Evolutionary conservation across 1,284 basidiomycete genomes (phyloP), one percentile per base, ranked within the genome.

Genomic region (Puccinia brachypodii): DNA sequence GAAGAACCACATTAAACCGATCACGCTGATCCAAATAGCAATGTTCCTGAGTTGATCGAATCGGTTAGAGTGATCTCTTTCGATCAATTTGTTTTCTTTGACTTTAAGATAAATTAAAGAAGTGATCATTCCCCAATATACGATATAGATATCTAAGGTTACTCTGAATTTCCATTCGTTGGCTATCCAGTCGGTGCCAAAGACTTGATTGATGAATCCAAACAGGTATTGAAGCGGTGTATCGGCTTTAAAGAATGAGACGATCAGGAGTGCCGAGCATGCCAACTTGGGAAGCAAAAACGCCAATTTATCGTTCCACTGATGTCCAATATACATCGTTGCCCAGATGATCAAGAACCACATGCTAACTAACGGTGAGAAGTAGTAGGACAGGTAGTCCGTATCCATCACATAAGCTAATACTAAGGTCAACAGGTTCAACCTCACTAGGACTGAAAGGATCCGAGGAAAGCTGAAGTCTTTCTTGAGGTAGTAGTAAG

Each of bases 401-500:
- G 93, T 94, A 88, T 95, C 91, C 94, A 96, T 95, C 74, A 91
- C 90, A 87, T 95, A 96, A 8, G 92, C 92, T 60, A 96, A 89
- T 19, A 92, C 88, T 72, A 95, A 87, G 0, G 94, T 94, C 68
- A 95, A 89, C 60, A 95, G 87, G 87, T 96, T 96, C 82, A 95
- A 88, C 9, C 94, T 91, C 80, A 95, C 89, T 84, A 96, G 87
- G 71, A 93, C 91, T 90, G 93, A 87, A 90, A 64, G 91, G 74
- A 86, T 85, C 36, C 94, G 91, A 68, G 90, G 87, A 86, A 94
- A 92, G 3, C 92, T 90, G 86, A 91, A 96, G 86, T 96, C 93
- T 25, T 91, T 92, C 86, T 95, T 95, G 85, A 92, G 93, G 84
- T 94, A 88, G 87, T 95, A 94, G 87, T 92, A 93, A 22, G 88